Evolutionary conservation across 2,329 filamentous ascomycete species (phyloP).

Genomic region (Talaromyces albobiverticillius): DNA sequence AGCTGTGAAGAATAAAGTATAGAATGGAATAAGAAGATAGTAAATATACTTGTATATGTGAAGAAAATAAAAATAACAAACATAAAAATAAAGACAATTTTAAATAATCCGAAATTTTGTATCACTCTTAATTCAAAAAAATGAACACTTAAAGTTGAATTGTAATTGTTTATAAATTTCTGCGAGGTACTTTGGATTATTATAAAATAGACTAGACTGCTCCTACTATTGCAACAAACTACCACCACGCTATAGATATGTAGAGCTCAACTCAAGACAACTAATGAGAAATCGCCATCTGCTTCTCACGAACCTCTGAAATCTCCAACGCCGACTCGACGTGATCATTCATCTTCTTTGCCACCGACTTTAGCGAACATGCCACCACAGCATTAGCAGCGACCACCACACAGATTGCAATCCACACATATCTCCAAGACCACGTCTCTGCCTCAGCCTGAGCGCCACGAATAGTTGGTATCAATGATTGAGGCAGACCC

Average conservation of each 20-base stretch:
- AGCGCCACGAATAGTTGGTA: background rate
- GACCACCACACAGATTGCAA: background rate
- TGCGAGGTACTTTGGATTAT: too few species aligned
- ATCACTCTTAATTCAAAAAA: too few species aligned
- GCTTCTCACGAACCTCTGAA: background rate
- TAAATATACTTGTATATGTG: too few species aligned
- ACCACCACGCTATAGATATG: too few species aligned
- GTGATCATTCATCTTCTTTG: slow-evolving; percentile 5
- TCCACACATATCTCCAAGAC: background rate
- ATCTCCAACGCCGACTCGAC: slow-evolving; percentile 6
- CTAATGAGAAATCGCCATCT: background rate
- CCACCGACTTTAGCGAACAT: slow-evolving; percentile 2
- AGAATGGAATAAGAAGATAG: too few species aligned
- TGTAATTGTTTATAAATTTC: too few species aligned
- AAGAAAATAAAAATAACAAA: too few species aligned
- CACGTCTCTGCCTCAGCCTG: background rate
- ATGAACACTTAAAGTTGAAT: too few species aligned
- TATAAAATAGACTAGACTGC: too few species aligned
- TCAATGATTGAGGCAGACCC: background rate
- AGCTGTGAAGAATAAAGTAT: background rate
- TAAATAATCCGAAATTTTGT: too few species aligned
- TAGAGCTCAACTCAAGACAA: background rate
- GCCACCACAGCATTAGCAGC: slow-evolving; percentile 1
- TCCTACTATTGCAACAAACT: too few species aligned
- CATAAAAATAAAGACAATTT: too few species aligned